Conservation (phyloP, 176 grass and related monocot species). For the Raddia guianensis region DNA sequence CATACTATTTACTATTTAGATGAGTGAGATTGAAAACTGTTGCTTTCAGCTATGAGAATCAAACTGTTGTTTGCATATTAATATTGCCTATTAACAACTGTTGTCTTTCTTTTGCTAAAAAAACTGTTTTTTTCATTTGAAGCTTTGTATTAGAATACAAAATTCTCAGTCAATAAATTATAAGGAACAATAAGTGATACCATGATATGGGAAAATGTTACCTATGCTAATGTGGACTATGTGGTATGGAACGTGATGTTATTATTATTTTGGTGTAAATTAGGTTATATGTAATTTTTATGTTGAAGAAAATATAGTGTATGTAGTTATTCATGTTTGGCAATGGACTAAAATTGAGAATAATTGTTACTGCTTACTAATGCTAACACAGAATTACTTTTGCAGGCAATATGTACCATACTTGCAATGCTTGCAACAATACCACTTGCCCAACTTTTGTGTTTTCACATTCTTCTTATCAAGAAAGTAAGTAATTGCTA, state of each 20-base stretch:
- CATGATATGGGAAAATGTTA: neutral
- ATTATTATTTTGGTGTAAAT: neutral
- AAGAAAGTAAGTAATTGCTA: slow-evolving; percentile 70
- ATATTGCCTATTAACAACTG: too few relatives aligned
- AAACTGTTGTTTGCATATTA: too few relatives aligned
- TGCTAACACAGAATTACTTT: slow-evolving; percentile 33
- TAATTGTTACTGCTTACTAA: slow-evolving; percentile 7
- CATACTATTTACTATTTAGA: neutral
- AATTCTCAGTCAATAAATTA: neutral
- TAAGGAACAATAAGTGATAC: neutral
- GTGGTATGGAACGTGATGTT: neutral
- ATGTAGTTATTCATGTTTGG: neutral
- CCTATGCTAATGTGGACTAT: neutral
- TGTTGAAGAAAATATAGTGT: neutral
- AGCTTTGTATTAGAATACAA: neutral
- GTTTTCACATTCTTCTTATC: slow-evolving; percentile 95
- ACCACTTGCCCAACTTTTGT: slow-evolving; percentile 90
- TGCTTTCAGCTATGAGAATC: neutral
- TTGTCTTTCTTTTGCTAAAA: too few relatives aligned
- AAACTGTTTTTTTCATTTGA: neutral
- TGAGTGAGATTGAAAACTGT: neutral
- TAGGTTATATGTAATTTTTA: neutral
- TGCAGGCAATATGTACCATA: slow-evolving; percentile 80
- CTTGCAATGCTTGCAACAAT: slow-evolving; percentile 94
- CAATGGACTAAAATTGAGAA: neutral